A percentile compares a stretch with the other conserved stretches of the same genome.
Conservation (phyloP, 2,329 filamentous ascomycete genomes). For the Penicillium sp. region DNA sequence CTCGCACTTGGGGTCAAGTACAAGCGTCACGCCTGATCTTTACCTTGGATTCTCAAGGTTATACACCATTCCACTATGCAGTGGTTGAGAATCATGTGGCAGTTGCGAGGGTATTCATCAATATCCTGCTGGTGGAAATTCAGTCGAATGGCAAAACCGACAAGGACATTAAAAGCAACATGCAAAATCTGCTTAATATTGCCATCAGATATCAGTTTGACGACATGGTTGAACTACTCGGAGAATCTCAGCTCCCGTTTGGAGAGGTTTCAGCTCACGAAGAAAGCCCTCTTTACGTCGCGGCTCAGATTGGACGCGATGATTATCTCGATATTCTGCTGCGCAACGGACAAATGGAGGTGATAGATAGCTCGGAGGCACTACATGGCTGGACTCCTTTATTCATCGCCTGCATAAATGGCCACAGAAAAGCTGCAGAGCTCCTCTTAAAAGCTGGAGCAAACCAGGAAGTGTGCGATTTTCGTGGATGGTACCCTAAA, state of each 20-base stretch:
- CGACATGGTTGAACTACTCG: not conserved
- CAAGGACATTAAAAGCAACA: too few species aligned
- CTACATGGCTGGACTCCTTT: not conserved
- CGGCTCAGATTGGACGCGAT: not conserved
- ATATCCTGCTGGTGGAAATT: not conserved
- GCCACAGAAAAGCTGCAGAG: not conserved
- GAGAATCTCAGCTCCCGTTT: not conserved
- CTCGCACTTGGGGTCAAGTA: too few species aligned
- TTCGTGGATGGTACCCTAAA: not conserved
- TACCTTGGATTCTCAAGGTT: not conserved
- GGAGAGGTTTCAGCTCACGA: not conserved
- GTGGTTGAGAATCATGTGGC: not conserved
- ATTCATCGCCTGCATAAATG: not conserved
- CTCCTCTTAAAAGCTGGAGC: not conserved
- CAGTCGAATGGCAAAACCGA: too few species aligned
- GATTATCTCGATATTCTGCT: not conserved
- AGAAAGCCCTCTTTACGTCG: not conserved
- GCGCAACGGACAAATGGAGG: not conserved
- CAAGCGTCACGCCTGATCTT: too few species aligned
- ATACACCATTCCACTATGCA: not conserved
- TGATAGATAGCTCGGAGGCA: not conserved
- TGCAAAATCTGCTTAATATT: not conserved
- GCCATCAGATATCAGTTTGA: not conserved
- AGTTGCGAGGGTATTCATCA: not conserved
- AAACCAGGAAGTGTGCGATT: not conserved